These are phyloP conservation scores for Coemansia sp. DNA, from an alignment of 192 early-diverging fungal genomes.

Conservation along the genomic window DNA sequence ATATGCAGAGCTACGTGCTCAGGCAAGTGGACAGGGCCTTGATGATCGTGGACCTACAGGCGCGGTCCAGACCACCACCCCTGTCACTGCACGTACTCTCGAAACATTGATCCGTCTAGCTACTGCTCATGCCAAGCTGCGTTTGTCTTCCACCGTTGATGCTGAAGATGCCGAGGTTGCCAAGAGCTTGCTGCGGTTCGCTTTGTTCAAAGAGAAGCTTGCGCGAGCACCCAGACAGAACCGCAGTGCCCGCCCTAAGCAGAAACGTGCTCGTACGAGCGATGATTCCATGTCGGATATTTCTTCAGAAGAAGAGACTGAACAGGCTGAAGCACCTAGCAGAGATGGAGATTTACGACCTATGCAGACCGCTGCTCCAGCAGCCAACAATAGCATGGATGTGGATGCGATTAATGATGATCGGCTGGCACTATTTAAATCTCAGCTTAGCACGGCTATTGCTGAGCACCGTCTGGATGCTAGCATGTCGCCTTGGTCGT, in stretches of 20 bases:
- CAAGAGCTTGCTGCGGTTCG: conserved; percentile 78
- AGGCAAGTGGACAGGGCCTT: conserved; percentile 56
- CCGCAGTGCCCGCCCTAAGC: conserved; percentile 18
- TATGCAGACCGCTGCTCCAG: background rate
- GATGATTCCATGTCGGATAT: conserved; percentile 50
- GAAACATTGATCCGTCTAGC: conserved; percentile 96
- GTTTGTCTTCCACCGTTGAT: conserved; percentile 78
- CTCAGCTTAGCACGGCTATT: conserved; percentile 48
- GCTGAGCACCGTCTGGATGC: conserved; percentile 51
- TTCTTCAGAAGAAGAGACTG: background rate
- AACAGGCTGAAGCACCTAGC: background rate
- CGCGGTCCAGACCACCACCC: conserved; percentile 81
- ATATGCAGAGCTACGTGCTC: conserved; percentile 82
- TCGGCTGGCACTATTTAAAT: conserved; percentile 51
- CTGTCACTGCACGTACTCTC: conserved; percentile 96
- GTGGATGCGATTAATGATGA: conserved; percentile 26
- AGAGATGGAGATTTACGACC: conserved; percentile 5
- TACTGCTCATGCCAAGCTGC: conserved; percentile 93
- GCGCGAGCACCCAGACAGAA: conserved; percentile 46
- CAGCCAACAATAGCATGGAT: conserved; percentile 12
- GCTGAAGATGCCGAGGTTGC: conserved; percentile 84
- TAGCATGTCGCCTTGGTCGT: conserved; percentile 43
- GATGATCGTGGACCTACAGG: conserved; percentile 54
- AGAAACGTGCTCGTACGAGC: conserved; percentile 48
- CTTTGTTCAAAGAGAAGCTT: conserved; percentile 82